These are phyloP conservation scores for Fusarium temperatum DNA, from an alignment of 2,329 filamentous ascomycete species.

Conservation along the genomic window DNA sequence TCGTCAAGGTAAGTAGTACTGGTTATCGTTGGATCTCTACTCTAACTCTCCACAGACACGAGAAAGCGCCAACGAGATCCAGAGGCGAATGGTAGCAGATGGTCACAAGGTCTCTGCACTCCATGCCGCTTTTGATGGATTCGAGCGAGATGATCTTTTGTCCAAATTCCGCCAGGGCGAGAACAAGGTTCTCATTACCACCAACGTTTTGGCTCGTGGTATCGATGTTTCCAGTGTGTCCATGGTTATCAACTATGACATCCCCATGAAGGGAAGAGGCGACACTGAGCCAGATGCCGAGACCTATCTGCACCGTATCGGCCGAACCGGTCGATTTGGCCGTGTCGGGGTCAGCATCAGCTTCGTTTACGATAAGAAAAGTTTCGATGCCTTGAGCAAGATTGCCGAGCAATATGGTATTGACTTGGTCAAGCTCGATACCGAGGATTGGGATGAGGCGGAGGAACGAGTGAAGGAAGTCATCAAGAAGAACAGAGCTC, in stretches of 20 bases:
- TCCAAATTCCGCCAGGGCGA: constrained; percentile 85
- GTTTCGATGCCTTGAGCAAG: constrained; percentile 79
- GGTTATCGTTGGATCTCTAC: background rate
- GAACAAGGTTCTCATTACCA: constrained; percentile 97
- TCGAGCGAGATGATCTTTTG: constrained; percentile 83
- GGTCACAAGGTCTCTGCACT: constrained; percentile 92
- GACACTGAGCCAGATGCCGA: constrained; percentile 89
- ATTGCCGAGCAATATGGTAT: constrained; percentile 85
- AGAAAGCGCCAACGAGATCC: constrained; percentile 84
- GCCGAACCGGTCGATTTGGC: constrained; percentile 94
- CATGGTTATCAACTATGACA: constrained; percentile 98
- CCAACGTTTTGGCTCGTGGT: constrained; percentile 94
- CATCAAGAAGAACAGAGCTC: constrained; percentile 75
- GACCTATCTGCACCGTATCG: constrained; percentile 98
- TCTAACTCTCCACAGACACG: constrained; percentile 68
- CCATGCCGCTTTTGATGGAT: constrained; percentile 87
- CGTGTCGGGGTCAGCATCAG: constrained; percentile 96
- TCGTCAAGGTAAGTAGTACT: constrained; percentile 76
- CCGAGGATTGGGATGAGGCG: constrained; percentile 89
- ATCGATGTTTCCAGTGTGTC: constrained; percentile 93
- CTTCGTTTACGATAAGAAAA: constrained; percentile 87
- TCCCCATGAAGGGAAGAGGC: constrained; percentile 77
- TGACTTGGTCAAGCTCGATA: constrained; percentile 81
- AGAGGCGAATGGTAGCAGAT: constrained; percentile 84
- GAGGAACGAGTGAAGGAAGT: constrained; percentile 84